Evolutionary conservation across 495 filamentous ascomycete genomes (phyloP), one percentile per base, ranked within the genome.

Genomic region (Hypoxylon trugodes): DNA sequence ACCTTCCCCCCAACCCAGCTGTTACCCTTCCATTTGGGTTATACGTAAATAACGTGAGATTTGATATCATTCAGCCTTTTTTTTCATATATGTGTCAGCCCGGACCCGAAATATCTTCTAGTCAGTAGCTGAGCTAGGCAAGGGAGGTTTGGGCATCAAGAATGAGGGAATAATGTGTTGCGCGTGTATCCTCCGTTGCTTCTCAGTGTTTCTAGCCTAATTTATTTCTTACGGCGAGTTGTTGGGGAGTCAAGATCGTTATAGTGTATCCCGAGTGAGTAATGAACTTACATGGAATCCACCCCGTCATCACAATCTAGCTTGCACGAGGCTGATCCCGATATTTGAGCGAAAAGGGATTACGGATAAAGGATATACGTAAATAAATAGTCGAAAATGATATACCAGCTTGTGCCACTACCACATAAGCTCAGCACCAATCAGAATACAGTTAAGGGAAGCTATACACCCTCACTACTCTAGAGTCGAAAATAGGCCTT

Each of bases 21-120:
- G n/a, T n/a, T n/a, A n/a, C n/a, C n/a, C n/a, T n/a, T n/a, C n/a
- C n/a, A 51, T 59, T 32, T 16, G 18, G 7, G 36, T 15, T 38
- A 38, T 36, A 38, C 52, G 15, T 22, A 57, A 47, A 10, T 7
- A 46, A 47, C 19, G 22, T 28, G 33, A 48, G 30, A 57, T 48
- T 13, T 57, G 13, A 48, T 47, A 57, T 35, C 32, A 48, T 38
- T 47, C 15, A 57, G 53, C 52, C 22, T 30, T 42, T 53, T 25
- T n/a, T n/a, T n/a, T n/a, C n/a, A n/a, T n/a, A n/a, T n/a, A 6
- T 38, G 21, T 43, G 26, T n/a, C 22, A 28, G 30, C 53, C n/a
- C 22, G 2, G 21, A 38, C 35, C 48, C 45, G 45, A 33, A 22
- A 52, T 52, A 52, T 38, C 33, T 38, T 38, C 48, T 38, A 26